A percentile compares a stretch with the other conserved stretches of the same genome.
Conservation (phyloP, 75 land plant species). For the Picea glauca region DNA sequence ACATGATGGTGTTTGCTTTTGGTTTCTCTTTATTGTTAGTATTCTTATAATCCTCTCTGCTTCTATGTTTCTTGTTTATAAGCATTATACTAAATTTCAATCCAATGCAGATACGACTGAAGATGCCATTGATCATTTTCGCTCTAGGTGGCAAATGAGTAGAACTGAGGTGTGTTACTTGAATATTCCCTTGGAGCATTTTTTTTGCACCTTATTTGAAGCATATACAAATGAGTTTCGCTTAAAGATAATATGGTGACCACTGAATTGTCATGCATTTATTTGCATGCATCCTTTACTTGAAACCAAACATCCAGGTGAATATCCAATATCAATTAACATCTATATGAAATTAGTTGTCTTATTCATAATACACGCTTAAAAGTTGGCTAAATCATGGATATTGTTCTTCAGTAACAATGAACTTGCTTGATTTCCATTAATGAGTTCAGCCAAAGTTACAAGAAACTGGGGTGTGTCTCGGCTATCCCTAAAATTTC, state of each 20-base stretch:
- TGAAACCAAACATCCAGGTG: neutral
- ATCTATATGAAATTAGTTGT: no score
- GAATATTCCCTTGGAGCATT: neutral
- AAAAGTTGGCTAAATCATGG: no score
- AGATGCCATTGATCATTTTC: slow-evolving; percentile 67
- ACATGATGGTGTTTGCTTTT: neutral
- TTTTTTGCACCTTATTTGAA: neutral
- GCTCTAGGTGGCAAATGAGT: slow-evolving; percentile 86
- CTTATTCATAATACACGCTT: no score
- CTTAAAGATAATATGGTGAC: neutral
- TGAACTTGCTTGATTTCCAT: no score
- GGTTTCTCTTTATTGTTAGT: slow-evolving; percentile 1
- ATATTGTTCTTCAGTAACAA: no score
- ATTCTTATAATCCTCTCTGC: neutral
- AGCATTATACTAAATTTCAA: slow-evolving; percentile 11
- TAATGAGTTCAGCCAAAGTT: no score
- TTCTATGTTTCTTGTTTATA: neutral
- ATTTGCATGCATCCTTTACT: neutral
- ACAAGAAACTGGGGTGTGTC: no score
- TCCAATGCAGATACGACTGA: slow-evolving; percentile 42
- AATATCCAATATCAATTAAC: no score
- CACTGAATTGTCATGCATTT: neutral
- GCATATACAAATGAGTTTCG: neutral
- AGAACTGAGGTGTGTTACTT: slow-evolving; percentile 56
- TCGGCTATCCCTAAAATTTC: no score